These are phyloP conservation scores for Beauveria sp. DNA, from an alignment of 2,329 filamentous ascomycete genomes.

Conservation along the genomic window DNA sequence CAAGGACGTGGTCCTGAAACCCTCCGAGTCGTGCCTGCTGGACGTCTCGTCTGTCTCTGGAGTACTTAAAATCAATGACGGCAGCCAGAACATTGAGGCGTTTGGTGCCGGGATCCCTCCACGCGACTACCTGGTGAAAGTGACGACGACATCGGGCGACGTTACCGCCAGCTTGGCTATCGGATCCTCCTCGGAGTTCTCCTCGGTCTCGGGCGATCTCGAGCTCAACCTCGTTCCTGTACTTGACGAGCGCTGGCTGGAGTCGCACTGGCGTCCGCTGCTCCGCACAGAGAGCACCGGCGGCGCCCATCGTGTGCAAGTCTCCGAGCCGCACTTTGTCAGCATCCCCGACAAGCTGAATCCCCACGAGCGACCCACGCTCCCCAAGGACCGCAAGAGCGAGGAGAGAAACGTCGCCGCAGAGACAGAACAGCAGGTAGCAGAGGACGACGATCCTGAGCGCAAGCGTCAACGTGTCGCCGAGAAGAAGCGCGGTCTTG, in stretches of 20 bases:
- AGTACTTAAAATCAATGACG: slow-evolving; percentile 27
- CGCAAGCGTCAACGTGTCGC: not conserved
- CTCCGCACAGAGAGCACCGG: slow-evolving; percentile 38
- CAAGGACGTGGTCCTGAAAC: slow-evolving; percentile 27
- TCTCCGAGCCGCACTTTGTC: slow-evolving; percentile 39
- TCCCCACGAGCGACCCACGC: slow-evolving; percentile 13
- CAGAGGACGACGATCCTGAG: not conserved
- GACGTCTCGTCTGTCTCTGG: slow-evolving; percentile 37
- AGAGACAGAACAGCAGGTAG: not conserved
- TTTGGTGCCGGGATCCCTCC: slow-evolving; percentile 27
- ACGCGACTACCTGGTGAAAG: slow-evolving; percentile 38
- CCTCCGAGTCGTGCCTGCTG: slow-evolving; percentile 32
- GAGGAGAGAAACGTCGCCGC: not conserved
- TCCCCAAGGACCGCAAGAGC: slow-evolving; percentile 12
- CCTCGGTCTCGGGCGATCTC: slow-evolving; percentile 34
- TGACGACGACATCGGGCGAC: slow-evolving; percentile 37
- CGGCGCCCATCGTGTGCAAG: slow-evolving; percentile 29
- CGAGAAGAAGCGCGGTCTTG: slow-evolving; percentile 18
- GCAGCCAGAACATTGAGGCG: slow-evolving; percentile 27
- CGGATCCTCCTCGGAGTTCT: slow-evolving; percentile 26
- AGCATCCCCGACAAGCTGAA: slow-evolving; percentile 15
- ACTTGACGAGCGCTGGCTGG: slow-evolving; percentile 22
- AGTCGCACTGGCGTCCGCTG: slow-evolving; percentile 16
- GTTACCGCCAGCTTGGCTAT: slow-evolving; percentile 35
- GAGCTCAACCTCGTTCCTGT: slow-evolving; percentile 36